Conservation (phyloP, 169 alveolate species). For the Eimeria tenella region DNA sequence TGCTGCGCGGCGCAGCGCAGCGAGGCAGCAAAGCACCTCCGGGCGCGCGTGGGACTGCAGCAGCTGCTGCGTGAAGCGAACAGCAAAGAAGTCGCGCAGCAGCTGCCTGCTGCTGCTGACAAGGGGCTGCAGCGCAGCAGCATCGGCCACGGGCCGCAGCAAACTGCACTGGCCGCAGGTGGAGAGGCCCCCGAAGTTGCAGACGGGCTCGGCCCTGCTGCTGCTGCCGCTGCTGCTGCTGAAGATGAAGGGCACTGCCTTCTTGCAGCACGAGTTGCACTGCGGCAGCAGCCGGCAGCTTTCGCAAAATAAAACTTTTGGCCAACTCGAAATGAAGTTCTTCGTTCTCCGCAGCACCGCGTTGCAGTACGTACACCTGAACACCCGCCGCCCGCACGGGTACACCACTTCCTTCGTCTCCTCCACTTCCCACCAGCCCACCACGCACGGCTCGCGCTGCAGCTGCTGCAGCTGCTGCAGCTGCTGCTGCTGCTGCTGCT, state of each 20-base stretch:
- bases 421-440: conserved; percentile 42
- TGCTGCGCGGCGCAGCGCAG: conserved; percentile 9
- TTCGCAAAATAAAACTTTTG: conserved; percentile 8
- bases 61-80: not conserved
- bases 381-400: not conserved
- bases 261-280: conserved; percentile 25
- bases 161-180: conserved; percentile 46
- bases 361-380: conserved; percentile 45
- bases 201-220: not conserved
- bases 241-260: conserved; percentile 29
- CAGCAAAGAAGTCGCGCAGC: not conserved
- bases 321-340: conserved; percentile 4
- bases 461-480: not conserved
- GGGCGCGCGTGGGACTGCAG: not conserved
- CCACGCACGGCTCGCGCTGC: conserved; percentile 5
- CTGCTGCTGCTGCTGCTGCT: not conserved
- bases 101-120: not conserved
- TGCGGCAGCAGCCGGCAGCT: not conserved
- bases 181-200: conserved; percentile 27
- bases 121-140: not conserved
- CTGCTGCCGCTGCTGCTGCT: not conserved
- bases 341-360: not conserved
- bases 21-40: not conserved
- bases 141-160: not conserved
- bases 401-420: not conserved